Conservation (phyloP, 257 asterid genomes). For the Henckelia pumila region DNA sequence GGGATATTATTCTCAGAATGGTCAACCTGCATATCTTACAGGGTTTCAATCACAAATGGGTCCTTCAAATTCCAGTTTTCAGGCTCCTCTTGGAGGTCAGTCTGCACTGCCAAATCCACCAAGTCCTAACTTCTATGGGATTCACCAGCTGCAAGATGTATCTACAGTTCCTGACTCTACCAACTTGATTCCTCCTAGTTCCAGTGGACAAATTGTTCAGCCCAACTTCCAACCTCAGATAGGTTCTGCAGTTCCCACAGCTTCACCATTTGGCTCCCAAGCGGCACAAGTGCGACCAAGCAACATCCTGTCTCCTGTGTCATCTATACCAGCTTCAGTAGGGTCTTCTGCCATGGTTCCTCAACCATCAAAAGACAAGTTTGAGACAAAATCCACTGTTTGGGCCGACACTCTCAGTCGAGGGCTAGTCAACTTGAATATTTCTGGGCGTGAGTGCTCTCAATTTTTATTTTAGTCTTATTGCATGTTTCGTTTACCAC, state of each 20-base stretch:
- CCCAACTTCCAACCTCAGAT: conserved; percentile 44
- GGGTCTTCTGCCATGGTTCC: conserved; percentile 46
- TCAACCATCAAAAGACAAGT: conserved; percentile 66
- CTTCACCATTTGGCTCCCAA: conserved; percentile 46
- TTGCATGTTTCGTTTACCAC: neutral
- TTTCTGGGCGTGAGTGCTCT: conserved; percentile 85
- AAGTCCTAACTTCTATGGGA: conserved; percentile 51
- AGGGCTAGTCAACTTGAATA: conserved; percentile 86
- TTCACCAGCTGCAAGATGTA: conserved; percentile 40
- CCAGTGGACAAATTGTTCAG: conserved; percentile 41
- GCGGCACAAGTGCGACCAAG: conserved; percentile 41
- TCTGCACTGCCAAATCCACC: conserved; percentile 35
- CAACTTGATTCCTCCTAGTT: conserved; percentile 46
- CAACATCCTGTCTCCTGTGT: conserved; percentile 30
- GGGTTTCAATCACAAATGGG: conserved; percentile 39
- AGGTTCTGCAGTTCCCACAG: conserved; percentile 36
- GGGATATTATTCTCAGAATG: conserved; percentile 48
- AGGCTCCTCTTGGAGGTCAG: conserved; percentile 28
- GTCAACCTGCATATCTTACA: conserved; percentile 43
- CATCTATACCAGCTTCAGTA: conserved; percentile 39
- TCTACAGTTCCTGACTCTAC: conserved; percentile 36
- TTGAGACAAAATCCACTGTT: conserved; percentile 91
- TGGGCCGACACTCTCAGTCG: conserved; percentile 98
- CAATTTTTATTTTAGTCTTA: conserved; percentile 1
- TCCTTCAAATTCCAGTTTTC: conserved; percentile 33